Base-by-base conservation (phyloP, 1,284 basidiomycete genomes). In the Irpex rosettiformis region DNA sequence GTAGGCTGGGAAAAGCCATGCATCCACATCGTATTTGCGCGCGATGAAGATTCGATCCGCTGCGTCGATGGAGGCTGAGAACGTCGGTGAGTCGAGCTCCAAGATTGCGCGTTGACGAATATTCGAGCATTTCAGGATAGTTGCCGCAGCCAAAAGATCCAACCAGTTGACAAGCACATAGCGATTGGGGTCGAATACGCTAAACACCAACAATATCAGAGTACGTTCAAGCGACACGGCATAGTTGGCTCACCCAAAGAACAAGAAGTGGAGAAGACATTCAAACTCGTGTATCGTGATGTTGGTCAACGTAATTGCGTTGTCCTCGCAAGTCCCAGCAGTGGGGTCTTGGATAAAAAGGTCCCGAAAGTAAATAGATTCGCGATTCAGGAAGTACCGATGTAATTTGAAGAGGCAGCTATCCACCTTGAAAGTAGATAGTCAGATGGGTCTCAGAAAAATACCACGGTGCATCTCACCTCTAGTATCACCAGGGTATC, bases 1-100 rank as follows among this genome's bases (percentile, higher is more conserved):
- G 63, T 77, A 77, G 3, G 77, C 75, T 0, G 72, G 69, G 1
- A 65, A 64, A 10, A 76, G 70, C 78, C 78, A 79, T 3, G 65
- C 56, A 11, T 65, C 66, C 24, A 80, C 64, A 48, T 72, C 67
- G 62, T 74, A 71, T 54, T 72, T 71, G 42, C 65, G 67, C n/a
- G 76, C 76, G 33, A 79, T 70, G 7, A 68, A 65, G 24, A 79
- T 67, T 21, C 68, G 69, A 28, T 75, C 70, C 52, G 76, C 62
- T 2, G 76, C 69, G 29, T 71, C 66, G 6, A 76, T 60, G 42
- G 37, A 8, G 3, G 49, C 48, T 13, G 30, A 13, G 40, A 33
- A 65, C 58, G 51, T 60, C 61, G 5, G 61, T 55, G 10, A 70
- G 61, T 61, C 57, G 45, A 78, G 65, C 57, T 72, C 66, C 47